Evolutionary conservation across 2,329 filamentous ascomycete species (phyloP), one percentile per base, ranked within the genome.

Genomic region (Dothidotthia symphoricarpi): DNA sequence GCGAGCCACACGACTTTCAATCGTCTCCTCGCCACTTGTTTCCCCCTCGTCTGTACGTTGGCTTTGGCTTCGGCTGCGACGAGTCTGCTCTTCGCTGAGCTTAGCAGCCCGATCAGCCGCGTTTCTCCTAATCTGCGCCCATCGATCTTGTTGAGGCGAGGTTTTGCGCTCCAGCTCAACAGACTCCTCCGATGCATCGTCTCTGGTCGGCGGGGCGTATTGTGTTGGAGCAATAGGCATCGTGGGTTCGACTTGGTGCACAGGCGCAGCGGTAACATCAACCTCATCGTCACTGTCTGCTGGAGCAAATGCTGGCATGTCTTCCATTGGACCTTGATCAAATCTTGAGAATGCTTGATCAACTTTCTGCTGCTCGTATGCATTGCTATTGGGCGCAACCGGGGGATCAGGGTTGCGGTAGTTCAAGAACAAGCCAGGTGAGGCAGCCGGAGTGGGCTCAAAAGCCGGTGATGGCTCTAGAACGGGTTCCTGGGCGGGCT

Each of bases 121-220:
- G 57, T 96, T 96, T 75, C 90, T 91, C 51, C 90, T 82, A 52
- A 97, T 96, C 68, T 95, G 88, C 1, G 91, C 91, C 93, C 93
- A 98, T 37, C 91, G 83, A 62, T 96, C 90, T 49, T 85, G 76
- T 22, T 59, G 53, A 14, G 57, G 66, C 24, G 59, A 63, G 10
- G 72, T 70, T 31, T 59, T 60, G 30, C 47, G 57, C 4, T 44
- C 46, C 16, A 62, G 36, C n/a, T 72, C 69, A 24, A 70, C 56
- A 3, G 69, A 71, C 10, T 67, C 58, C 37, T 72, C 69, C 1
- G 70, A 73, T 1, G 63, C 56, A 34, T 65, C 61, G 24, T 69
- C 68, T 19, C 51, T 47, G 4, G 49, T 30, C 4, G 52, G 44
- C 4, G 45, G 34, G 6, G 43, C 41, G 14, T 45, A 48, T 11